These are phyloP conservation scores for Myochromella boudieri DNA, from an alignment of 768 basidiomycete genomes.

Conservation along the genomic window DNA sequence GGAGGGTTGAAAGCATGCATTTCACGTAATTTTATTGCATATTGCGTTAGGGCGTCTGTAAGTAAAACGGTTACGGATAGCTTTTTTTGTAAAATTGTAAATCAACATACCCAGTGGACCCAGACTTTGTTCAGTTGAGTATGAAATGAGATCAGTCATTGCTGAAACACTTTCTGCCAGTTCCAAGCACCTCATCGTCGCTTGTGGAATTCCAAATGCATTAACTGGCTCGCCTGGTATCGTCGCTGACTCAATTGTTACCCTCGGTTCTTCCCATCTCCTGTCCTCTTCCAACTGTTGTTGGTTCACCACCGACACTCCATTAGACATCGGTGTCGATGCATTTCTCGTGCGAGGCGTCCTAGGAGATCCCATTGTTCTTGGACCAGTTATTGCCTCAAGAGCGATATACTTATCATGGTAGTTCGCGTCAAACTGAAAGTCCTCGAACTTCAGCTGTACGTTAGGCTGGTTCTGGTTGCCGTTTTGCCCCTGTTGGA, in stretches of 20 bases:
- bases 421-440: constrained; percentile 69
- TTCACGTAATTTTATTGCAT: constrained; percentile 38
- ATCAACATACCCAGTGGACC: constrained; percentile 64
- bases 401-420: constrained; percentile 78
- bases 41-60: constrained; percentile 42
- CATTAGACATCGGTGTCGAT: constrained; percentile 22
- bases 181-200: constrained; percentile 87
- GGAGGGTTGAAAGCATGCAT: constrained; percentile 25
- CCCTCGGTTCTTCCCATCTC: constrained; percentile 66
- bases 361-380: constrained; percentile 42
- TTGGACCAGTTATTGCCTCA: constrained; percentile 56
- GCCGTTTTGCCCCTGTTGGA: too few species aligned
- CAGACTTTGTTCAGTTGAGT: constrained; percentile 48
- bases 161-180: constrained; percentile 80
- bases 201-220: constrained; percentile 86
- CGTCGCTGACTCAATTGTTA: constrained; percentile 57
- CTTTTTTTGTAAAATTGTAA: constrained; percentile 18
- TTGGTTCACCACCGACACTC: constrained; percentile 15
- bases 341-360: constrained; percentile 30
- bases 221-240: constrained; percentile 85
- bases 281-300: constrained; percentile 49
- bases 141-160: constrained; percentile 77
- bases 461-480: constrained; percentile 21
- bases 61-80: constrained; percentile 9
- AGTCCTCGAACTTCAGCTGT: constrained; percentile 66